Percentiles rank a stretch among this genome's conserved stretches.
Conservation (phyloP, 768 basidiomycete species). For the Boletus reticulatus region DNA sequence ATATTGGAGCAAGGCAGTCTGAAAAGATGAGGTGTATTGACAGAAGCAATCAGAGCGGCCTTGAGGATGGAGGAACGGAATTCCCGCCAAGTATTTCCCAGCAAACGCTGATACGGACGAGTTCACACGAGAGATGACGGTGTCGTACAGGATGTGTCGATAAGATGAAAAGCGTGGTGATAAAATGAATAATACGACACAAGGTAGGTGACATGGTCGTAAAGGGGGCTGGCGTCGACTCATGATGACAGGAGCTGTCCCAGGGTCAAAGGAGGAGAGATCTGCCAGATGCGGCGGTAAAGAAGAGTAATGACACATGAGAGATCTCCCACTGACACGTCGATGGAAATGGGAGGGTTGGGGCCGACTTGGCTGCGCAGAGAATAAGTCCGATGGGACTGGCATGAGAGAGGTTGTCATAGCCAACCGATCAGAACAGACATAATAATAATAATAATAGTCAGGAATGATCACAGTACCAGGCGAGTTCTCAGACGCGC, state of each 20-base stretch:
- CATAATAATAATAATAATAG: too few species aligned
- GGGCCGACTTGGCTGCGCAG: conserved; percentile 15
- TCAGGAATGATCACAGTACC: too few species aligned
- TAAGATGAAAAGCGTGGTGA: conserved; percentile 14
- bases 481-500: not conserved
- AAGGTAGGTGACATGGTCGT: conserved; percentile 15
- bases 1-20: not conserved
- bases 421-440: not conserved
- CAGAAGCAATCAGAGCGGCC: conserved; percentile 6
- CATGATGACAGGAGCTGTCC: conserved; percentile 23
- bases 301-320: conserved; percentile 7
- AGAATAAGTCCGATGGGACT: conserved; percentile 7
- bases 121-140: conserved; percentile 15
- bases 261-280: conserved; percentile 15
- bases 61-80: conserved; percentile 13
- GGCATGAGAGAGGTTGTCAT: conserved; percentile 15
- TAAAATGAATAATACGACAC: conserved; percentile 15
- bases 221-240: conserved; percentile 8
- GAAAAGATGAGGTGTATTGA: conserved; percentile 12
- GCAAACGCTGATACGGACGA: not conserved
- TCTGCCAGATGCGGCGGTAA: conserved; percentile 16
- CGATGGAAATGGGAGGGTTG: not conserved
- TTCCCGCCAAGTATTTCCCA: conserved; percentile 19
- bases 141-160: not conserved
- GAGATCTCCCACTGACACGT: conserved; percentile 20